These are phyloP conservation scores for Lentinula guzmanii DNA, from an alignment of 768 basidiomycete genomes.

Conservation along the genomic window DNA sequence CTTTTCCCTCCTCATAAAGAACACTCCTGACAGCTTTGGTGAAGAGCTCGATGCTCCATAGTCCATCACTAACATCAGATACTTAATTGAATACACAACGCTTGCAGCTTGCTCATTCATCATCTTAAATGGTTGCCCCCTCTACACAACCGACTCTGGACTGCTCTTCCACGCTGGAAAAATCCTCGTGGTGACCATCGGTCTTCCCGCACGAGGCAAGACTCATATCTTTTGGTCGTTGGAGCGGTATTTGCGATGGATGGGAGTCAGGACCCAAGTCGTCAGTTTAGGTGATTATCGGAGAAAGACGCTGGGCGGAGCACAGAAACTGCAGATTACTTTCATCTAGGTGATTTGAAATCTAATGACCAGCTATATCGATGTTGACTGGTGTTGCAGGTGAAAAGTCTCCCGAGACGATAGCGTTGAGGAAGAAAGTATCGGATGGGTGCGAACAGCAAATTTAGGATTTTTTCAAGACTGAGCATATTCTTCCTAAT, in stretches of 20 bases:
- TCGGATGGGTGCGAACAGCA: slow-evolving; percentile 81
- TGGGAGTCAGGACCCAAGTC: slow-evolving; percentile 93
- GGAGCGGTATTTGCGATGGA: slow-evolving; percentile 87
- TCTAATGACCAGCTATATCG: neutral
- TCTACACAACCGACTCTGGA: slow-evolving; percentile 89
- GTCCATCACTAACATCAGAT: too few relatives aligned
- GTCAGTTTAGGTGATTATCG: slow-evolving; percentile 95
- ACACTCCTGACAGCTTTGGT: too few relatives aligned
- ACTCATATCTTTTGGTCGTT: slow-evolving; percentile 95
- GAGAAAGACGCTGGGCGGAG: slow-evolving; percentile 81
- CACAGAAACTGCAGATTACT: slow-evolving; percentile 84
- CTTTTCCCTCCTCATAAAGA: too few relatives aligned
- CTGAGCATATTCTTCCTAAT: slow-evolving; percentile 97
- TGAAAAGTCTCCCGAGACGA: slow-evolving; percentile 75
- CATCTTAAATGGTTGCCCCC: slow-evolving; percentile 70
- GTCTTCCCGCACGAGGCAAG: slow-evolving; percentile 91
- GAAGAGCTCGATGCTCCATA: too few relatives aligned
- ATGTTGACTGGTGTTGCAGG: slow-evolving; percentile 35
- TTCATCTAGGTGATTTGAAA: slow-evolving; percentile 56
- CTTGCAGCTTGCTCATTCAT: too few relatives aligned
- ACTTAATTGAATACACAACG: too few relatives aligned
- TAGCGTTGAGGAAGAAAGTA: slow-evolving; percentile 67
- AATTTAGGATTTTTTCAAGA: slow-evolving; percentile 83
- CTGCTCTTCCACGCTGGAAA: slow-evolving; percentile 91
- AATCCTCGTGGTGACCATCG: slow-evolving; percentile 89